A percentile compares a stretch with the other conserved stretches of the same genome.
Evolutionary conservation across 139 green algal species (phyloP).

Genomic region (Asterochloris sp.): DNA sequence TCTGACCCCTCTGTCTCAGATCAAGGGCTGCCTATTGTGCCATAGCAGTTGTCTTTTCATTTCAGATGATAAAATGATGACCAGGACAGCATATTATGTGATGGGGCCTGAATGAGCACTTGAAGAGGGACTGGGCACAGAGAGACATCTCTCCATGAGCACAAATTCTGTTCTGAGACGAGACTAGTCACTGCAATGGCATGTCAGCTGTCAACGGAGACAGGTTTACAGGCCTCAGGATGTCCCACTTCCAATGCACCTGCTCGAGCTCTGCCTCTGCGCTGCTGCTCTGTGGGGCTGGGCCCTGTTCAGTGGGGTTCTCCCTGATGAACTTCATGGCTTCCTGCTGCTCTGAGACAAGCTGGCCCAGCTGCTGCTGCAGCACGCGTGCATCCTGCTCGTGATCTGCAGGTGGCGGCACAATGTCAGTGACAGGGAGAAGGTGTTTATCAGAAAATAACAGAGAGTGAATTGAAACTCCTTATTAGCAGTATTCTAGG

Average conservation of each 20-base stretch:
- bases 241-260: conserved; percentile 64
- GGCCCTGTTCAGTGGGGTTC: conserved; percentile 30
- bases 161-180: no score
- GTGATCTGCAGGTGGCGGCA: conserved; percentile 35
- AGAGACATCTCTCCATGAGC: no score
- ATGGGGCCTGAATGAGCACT: no score
- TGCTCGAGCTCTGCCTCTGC: not conserved
- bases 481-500: not conserved
- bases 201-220: not conserved
- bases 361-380: conserved; percentile 53
- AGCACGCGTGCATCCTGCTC: conserved; percentile 59
- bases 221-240: conserved; percentile 31
- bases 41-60: no score
- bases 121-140: no score
- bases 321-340: conserved; percentile 36
- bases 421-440: not conserved
- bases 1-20: no score
- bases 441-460: not conserved
- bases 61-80: no score
- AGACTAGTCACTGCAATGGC: no score
- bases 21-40: no score
- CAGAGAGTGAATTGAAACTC: not conserved
- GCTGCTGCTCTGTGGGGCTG: not conserved
- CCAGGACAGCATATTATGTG: no score
- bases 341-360: conserved; percentile 29